Evolutionary conservation across 345 rosid species (phyloP).

Genomic region (Cardiospermum halicacabum): DNA sequence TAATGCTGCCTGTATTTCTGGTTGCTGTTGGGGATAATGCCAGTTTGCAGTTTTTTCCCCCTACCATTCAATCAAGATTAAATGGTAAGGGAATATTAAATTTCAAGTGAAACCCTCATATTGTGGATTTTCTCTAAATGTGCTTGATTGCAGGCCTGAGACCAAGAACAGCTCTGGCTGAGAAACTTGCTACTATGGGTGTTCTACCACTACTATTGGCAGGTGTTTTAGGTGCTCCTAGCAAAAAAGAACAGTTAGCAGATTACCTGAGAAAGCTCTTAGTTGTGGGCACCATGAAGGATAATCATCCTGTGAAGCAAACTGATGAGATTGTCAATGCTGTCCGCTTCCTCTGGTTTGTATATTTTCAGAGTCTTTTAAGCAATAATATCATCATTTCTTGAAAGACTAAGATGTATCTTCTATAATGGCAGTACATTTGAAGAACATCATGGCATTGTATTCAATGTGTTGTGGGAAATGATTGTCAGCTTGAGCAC

Average conservation of each 20-base stretch:
- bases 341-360: constrained; percentile 93
- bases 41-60: constrained; percentile 64
- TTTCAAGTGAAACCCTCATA: constrained; percentile 9
- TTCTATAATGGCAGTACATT: constrained; percentile 56
- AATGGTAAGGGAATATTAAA: constrained; percentile 41
- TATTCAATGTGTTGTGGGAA: constrained; percentile 87
- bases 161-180: constrained; percentile 74
- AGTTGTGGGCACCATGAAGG: constrained; percentile 51
- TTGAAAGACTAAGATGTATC: constrained; percentile 20
- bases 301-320: constrained; percentile 46
- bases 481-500: constrained; percentile 84
- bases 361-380: constrained; percentile 11
- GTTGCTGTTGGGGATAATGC: constrained; percentile 83
- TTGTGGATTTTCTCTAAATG: constrained; percentile 14
- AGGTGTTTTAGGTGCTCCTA: constrained; percentile 87
- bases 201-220: constrained; percentile 86
- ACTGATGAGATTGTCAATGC: constrained; percentile 60
- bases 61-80: constrained; percentile 51
- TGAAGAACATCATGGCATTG: constrained; percentile 75
- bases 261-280: constrained; percentile 74
- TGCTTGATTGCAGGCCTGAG: constrained; percentile 58
- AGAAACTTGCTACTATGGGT: constrained; percentile 71
- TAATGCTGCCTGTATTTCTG: constrained; percentile 82
- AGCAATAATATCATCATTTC: constrained; percentile 7
- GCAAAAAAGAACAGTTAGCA: constrained; percentile 59